Conservation (phyloP, 2,329 filamentous ascomycete genomes). For the Apiospora phragmitis region DNA sequence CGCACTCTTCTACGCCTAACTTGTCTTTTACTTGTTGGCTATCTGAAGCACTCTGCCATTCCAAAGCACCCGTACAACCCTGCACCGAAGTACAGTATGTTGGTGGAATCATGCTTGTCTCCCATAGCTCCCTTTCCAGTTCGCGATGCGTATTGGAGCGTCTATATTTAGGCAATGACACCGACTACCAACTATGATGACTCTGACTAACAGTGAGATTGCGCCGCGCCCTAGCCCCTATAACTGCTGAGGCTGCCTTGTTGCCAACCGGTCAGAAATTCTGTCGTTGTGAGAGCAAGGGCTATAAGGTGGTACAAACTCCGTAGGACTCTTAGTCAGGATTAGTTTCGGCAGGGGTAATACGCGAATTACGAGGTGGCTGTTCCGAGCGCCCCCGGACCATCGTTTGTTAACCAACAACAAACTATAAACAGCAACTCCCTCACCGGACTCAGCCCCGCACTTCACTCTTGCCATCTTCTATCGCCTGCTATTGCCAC, state of each 20-base stretch:
- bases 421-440: background rate
- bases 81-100: background rate
- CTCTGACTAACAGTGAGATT: background rate
- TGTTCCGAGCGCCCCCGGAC: background rate
- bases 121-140: background rate
- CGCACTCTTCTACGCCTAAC: background rate
- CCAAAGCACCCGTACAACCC: background rate
- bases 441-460: background rate
- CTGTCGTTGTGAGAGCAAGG: background rate
- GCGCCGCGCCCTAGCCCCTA: background rate
- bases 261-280: background rate
- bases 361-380: background rate
- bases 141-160: background rate
- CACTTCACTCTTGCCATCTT: background rate
- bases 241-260: background rate
- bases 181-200: background rate
- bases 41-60: background rate
- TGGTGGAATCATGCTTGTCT: background rate
- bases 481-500: background rate
- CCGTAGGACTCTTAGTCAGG: background rate
- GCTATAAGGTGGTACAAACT: background rate
- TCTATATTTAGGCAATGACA: background rate
- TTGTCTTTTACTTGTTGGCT: background rate
- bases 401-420: background rate
- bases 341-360: background rate